Evolutionary conservation across 2,329 filamentous ascomycete genomes (phyloP), one percentile per base, ranked within the genome.

Genomic region (Samsoniella hepiali): DNA sequence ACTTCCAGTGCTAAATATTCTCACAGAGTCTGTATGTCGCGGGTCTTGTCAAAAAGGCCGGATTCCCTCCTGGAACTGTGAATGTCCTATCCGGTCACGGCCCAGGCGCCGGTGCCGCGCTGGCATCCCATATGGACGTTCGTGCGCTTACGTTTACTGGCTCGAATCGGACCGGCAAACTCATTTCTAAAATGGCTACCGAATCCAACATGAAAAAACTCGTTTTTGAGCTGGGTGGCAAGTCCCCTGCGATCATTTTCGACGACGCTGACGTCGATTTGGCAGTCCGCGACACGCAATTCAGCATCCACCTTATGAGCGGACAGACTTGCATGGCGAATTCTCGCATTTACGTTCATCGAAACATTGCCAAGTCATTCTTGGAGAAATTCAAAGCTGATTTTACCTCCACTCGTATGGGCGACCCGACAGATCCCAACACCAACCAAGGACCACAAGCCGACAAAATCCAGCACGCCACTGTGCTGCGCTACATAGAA

Each of bases 111-210:
- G 65, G 63, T 3, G 51, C 53, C 2, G 47, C 63, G 17, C 50
- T 67, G 22, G 65, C 66, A 0, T 53, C 32, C 9, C 66, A 66
- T 51, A 64, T 64, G 63, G 62, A 66, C 15, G 55, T 67, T 42
- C 57, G 63, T 6, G 63, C 45, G 11, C 40, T 67, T 4, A 40
- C 62, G 13, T 66, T 67, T 36, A 67, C 66, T 0, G 88, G 88
- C 54, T 86, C 82, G 29, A 90, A 87, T 1, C 78, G 77, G 5
- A 90, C 87, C 1, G 88, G 85, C n/a, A 82, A 82, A 56, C 81
- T 87, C 68, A 88, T 90, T 64, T 88, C 90, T 85, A 88, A 87
- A 69, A 79, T 83, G 74, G 87, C 88, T 1, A 78, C 84, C 3
- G 75, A 80, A 0, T 88, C 76, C 58, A 82, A 82, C 64, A 72